phyloP scores from a whole-genome alignment of 148 eudicot genomes.

The Mesembryanthemum crystallinum region DNA sequence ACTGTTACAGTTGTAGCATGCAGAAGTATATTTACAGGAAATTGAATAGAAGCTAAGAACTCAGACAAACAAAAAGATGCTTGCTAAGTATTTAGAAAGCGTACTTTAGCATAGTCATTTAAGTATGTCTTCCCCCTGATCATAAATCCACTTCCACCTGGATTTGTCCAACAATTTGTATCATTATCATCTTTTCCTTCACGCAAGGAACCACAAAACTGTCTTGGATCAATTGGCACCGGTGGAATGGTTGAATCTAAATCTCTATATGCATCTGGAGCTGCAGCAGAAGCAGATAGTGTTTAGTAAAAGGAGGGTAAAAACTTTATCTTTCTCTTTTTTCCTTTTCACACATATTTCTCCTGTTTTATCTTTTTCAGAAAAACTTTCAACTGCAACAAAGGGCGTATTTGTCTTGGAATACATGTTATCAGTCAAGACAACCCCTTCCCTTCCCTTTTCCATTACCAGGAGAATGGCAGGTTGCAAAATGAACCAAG shows the following conservation, averaged over 20 bases:
- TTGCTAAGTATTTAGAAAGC: constrained; percentile 11
- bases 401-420: background rate
- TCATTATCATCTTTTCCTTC: constrained; percentile 70
- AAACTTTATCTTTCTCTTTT: background rate
- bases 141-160: constrained; percentile 79
- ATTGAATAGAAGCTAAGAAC: background rate
- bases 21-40: background rate
- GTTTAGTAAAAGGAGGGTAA: background rate
- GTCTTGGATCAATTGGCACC: constrained; percentile 46
- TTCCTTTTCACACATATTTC: background rate
- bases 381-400: background rate
- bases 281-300: constrained; percentile 33
- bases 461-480: background rate
- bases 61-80: background rate
- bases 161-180: constrained; percentile 85
- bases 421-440: background rate
- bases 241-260: constrained; percentile 52
- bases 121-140: constrained; percentile 88
- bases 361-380: background rate
- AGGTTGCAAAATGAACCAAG: background rate
- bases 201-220: constrained; percentile 59
- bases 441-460: background rate
- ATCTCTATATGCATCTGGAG: constrained; percentile 41
- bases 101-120: constrained; percentile 67
- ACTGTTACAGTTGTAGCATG: background rate